A percentile compares a stretch with the other conserved stretches of the same genome.
These are phyloP conservation scores for Royoungia palumana DNA, from an alignment of 768 basidiomycete species.

Conservation along the genomic window DNA sequence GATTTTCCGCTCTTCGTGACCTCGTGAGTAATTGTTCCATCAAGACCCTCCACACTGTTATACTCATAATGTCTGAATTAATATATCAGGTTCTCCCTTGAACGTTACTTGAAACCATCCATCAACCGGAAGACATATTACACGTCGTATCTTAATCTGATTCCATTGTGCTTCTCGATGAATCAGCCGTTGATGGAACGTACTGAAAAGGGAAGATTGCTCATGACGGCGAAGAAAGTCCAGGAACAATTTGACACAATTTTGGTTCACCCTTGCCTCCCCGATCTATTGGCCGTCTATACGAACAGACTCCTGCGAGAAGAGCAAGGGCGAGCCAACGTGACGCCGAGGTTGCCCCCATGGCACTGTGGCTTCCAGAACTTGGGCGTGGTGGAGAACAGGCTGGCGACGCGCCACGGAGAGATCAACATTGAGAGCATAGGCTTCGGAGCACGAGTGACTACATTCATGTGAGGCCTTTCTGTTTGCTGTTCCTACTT, in stretches of 20 bases:
- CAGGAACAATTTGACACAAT: constrained; percentile 13
- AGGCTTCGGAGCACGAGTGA: constrained; percentile 9
- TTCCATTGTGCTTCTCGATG: constrained; percentile 23
- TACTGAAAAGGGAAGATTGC: constrained; percentile 9
- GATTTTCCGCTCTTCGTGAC: constrained; percentile 11
- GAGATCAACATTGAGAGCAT: constrained; percentile 1
- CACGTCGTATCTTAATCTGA: constrained; percentile 9
- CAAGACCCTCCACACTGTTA: too few species aligned
- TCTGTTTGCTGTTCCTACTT: too few species aligned
- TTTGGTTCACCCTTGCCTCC: constrained; percentile 12
- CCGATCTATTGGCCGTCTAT: constrained; percentile 8
- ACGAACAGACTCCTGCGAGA: neutral
- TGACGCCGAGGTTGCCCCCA: neutral
- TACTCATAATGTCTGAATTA: too few species aligned
- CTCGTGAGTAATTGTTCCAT: constrained; percentile 5
- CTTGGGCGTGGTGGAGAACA: constrained; percentile 13
- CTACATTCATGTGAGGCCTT: constrained; percentile 11
- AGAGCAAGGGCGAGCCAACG: neutral
- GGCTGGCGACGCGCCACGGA: constrained; percentile 3
- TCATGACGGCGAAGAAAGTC: constrained; percentile 10
- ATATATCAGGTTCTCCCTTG: constrained; percentile 11
- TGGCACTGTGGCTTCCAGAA: constrained; percentile 16
- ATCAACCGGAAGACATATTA: constrained; percentile 19
- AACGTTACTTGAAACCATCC: constrained; percentile 16
- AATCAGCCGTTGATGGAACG: neutral